Conservation (phyloP, 768 basidiomycete species). For the Botryobasidium botryosum region DNA sequence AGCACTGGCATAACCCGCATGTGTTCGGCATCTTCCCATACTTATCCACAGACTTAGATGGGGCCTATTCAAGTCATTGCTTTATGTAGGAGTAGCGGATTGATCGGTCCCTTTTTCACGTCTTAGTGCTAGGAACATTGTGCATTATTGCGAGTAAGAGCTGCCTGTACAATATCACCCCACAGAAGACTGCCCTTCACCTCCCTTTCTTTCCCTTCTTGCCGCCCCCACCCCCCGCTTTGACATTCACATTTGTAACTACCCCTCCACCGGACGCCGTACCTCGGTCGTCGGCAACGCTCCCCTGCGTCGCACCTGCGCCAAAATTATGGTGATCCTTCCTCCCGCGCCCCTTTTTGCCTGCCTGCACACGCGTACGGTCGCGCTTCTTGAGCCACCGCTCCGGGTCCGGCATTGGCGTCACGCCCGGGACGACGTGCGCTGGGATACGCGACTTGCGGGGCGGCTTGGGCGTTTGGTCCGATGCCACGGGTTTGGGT, state of each 20-base stretch:
- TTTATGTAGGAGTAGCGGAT: no score
- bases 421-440: conserved; percentile 62
- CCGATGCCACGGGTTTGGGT: conserved; percentile 15
- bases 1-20: no score
- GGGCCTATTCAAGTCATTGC: no score
- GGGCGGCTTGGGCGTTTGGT: conserved; percentile 23
- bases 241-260: conserved; percentile 14
- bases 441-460: conserved; percentile 43
- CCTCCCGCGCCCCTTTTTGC: conserved; percentile 13
- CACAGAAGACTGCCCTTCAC: no score
- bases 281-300: conserved; percentile 13
- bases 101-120: no score
- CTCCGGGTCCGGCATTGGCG: conserved; percentile 72
- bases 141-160: no score
- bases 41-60: no score
- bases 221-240: conserved; percentile 7
- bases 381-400: conserved; percentile 64
- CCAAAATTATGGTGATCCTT: conserved; percentile 15
- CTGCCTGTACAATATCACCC: no score
- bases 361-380: conserved; percentile 13
- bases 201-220: conserved; percentile 12
- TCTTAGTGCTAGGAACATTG: no score
- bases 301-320: conserved; percentile 10
- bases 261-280: conserved; percentile 22
- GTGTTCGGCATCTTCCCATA: no score